Evolutionary conservation across 768 basidiomycete species (phyloP).

Genomic region (Pulveroboletus sp.): DNA sequence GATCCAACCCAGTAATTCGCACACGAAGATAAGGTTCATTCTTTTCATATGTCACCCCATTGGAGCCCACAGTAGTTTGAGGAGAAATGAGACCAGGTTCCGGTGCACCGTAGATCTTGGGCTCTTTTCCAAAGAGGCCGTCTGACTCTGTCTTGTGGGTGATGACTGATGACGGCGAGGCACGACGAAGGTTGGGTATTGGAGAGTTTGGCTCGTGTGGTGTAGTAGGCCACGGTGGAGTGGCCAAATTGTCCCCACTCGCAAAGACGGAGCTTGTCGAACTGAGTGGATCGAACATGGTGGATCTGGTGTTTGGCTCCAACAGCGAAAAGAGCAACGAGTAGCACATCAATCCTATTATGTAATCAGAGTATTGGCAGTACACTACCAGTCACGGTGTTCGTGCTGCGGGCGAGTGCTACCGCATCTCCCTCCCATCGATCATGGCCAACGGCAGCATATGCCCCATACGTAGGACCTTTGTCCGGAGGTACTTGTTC

Average conservation of each 20-base stretch:
- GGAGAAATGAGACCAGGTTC: constrained; percentile 82
- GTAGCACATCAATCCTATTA: constrained; percentile 5
- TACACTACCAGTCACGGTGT: too few species aligned
- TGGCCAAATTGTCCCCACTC: constrained; percentile 40
- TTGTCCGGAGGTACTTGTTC: constrained; percentile 93
- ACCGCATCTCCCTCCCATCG: constrained; percentile 3
- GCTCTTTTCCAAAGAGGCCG: constrained; percentile 70
- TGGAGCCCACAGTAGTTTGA: constrained; percentile 54
- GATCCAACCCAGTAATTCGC: constrained; percentile 84
- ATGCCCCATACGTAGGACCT: constrained; percentile 97
- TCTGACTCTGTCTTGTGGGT: constrained; percentile 48
- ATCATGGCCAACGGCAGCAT: constrained; percentile 55
- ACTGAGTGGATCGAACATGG: constrained; percentile 72
- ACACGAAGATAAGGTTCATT: constrained; percentile 83
- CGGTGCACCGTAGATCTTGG: constrained; percentile 84
- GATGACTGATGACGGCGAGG: constrained; percentile 46
- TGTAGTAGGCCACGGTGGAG: constrained; percentile 76
- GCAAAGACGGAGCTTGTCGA: constrained; percentile 52
- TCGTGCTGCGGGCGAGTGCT: not conserved
- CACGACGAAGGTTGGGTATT: constrained; percentile 65
- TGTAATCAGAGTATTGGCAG: constrained; percentile 5
- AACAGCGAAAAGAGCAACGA: not conserved
- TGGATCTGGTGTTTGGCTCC: not conserved
- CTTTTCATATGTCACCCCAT: constrained; percentile 71
- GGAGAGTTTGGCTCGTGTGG: constrained; percentile 69